Conservation (phyloP, 345 rosid genomes). For the Brassica nigra region DNA sequence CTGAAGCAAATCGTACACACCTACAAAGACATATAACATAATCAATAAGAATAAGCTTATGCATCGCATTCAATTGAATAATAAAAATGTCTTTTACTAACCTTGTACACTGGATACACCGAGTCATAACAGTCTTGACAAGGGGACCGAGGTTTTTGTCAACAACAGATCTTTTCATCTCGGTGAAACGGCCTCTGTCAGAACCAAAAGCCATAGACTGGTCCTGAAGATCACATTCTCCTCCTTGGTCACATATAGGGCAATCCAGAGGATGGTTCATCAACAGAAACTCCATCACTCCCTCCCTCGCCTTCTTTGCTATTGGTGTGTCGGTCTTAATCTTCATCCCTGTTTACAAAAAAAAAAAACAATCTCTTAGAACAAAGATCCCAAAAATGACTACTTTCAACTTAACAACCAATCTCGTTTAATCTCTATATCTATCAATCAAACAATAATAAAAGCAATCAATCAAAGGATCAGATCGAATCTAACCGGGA, state of each 20-base stretch:
- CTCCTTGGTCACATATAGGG: conserved; percentile 98
- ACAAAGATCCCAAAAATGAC: background rate
- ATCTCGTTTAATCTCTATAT: background rate
- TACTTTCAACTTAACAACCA: background rate
- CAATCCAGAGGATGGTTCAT: conserved; percentile 99
- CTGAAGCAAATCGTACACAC: conserved; percentile 98
- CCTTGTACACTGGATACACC: conserved; percentile 99
- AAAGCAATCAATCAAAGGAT: background rate
- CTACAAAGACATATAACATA: conserved; percentile 45
- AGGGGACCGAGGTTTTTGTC: conserved; percentile 98
- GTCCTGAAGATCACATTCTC: conserved; percentile 99
- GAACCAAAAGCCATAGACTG: conserved; percentile 99
- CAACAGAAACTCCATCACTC: conserved; percentile 95
- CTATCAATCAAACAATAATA: background rate
- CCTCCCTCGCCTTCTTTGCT: conserved; percentile 97
- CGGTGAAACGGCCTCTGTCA: conserved; percentile 96
- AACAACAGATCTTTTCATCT: conserved; percentile 94
- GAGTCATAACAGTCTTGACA: conserved; percentile 99
- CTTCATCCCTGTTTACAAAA: conserved; percentile 73
- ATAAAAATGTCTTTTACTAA: conserved; percentile 25
- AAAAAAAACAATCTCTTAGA: background rate
- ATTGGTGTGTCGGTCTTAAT: conserved; percentile 93
- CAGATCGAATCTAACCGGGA: conserved; percentile 59
- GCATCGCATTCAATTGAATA: background rate
- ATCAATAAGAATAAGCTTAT: conserved; percentile 16